Conservation (phyloP, 345 rosid species). For the Camelina sativa region DNA sequence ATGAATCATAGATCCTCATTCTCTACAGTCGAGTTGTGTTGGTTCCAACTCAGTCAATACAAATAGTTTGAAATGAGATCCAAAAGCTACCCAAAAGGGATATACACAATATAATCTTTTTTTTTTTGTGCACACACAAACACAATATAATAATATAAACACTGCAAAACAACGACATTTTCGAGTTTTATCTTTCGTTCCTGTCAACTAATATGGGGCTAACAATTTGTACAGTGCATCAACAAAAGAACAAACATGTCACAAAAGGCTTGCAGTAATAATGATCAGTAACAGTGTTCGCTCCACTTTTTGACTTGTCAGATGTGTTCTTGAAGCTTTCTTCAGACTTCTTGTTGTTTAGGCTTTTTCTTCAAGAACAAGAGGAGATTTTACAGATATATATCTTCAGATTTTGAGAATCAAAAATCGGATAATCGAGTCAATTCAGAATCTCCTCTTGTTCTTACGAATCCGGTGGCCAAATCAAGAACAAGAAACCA, state of each 20-base stretch:
- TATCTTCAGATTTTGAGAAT: neutral
- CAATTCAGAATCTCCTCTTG: conserved; percentile 5
- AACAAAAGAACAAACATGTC: no score
- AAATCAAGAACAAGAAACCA: neutral
- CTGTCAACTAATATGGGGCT: no score
- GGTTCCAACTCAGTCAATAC: neutral
- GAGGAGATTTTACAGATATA: neutral
- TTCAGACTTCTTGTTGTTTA: neutral
- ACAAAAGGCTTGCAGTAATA: no score
- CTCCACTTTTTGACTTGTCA: no score
- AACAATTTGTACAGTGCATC: no score
- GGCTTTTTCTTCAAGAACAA: conserved; percentile 7
- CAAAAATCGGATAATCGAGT: neutral
- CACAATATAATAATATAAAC: neutral
- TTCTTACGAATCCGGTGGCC: neutral
- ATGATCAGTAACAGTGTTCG: no score
- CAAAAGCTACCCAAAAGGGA: conserved; percentile 2
- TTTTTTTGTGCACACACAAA: no score
- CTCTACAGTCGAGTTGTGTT: neutral
- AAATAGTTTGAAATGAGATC: neutral
- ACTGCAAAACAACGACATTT: neutral
- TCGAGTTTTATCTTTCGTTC: neutral
- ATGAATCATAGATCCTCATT: conserved; percentile 20
- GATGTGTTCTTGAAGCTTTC: neutral
- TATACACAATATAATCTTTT: neutral